Conservation (phyloP, 306 rosid species). For the Lagenaria siceraria region DNA sequence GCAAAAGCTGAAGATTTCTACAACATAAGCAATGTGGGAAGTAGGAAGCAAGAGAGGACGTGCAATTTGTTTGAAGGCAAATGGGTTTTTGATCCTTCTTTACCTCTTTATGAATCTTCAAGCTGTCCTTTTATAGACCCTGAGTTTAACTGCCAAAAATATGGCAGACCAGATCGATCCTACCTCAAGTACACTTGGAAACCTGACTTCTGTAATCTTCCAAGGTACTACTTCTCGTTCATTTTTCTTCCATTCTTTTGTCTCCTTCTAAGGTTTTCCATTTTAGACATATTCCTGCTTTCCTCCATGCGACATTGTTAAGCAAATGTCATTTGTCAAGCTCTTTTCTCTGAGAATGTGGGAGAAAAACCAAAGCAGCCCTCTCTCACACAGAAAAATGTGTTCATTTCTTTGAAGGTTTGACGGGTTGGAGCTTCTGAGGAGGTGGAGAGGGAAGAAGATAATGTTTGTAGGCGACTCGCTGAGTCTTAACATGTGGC, state of each 20-base stretch:
- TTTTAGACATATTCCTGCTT: background rate
- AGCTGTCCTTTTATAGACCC: conserved; percentile 11
- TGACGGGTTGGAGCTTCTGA: conserved; percentile 34
- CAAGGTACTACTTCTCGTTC: background rate
- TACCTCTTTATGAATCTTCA: conserved; percentile 9
- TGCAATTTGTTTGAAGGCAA: conserved; percentile 6
- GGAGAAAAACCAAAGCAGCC: background rate
- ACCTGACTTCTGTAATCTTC: conserved; percentile 6
- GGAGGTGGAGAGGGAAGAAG: conserved; percentile 40
- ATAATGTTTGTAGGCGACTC: conserved; percentile 75
- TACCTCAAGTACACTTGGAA: conserved; percentile 14
- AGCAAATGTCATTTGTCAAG: background rate
- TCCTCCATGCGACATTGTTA: background rate
- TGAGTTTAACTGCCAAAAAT: conserved; percentile 10
- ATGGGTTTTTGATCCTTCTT: conserved; percentile 14
- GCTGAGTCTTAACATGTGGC: conserved; percentile 52
- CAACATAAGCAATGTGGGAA: background rate
- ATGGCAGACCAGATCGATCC: conserved; percentile 10
- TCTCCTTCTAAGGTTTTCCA: background rate
- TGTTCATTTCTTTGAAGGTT: conserved; percentile 20
- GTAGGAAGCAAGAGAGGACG: background rate
- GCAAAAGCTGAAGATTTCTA: background rate
- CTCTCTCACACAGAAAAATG: background rate
- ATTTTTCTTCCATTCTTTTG: background rate
- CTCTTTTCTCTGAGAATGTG: background rate